Evolutionary conservation across 768 basidiomycete species (phyloP).

Genomic region (Hygrophoropsis aurantiaca): DNA sequence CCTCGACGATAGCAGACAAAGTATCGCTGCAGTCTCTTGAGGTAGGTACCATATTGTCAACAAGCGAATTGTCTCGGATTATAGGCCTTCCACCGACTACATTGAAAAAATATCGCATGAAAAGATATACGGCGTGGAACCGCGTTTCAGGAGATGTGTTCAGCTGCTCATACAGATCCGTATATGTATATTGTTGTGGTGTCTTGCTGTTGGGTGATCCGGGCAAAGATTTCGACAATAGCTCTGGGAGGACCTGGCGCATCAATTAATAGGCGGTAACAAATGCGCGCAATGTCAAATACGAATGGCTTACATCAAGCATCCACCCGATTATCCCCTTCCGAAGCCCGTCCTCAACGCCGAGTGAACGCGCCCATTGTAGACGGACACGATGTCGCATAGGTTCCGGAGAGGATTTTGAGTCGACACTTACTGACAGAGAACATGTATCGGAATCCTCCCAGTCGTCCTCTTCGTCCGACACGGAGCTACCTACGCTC

Average conservation of each 20-base stretch:
- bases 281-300: no score
- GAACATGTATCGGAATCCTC: constrained; percentile 16
- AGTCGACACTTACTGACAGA: constrained; percentile 20
- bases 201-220: neutral
- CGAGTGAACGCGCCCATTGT: constrained; percentile 18
- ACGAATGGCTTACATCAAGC: constrained; percentile 37
- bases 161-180: constrained; percentile 51
- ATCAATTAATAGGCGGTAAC: neutral
- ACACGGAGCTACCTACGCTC: constrained; percentile 11
- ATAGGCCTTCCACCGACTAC: constrained; percentile 23
- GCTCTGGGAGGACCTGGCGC: neutral
- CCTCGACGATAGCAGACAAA: neutral
- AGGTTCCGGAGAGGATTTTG: neutral
- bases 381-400: constrained; percentile 1
- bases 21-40: no score
- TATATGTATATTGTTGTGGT: neutral
- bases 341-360: constrained; percentile 36
- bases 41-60: no score
- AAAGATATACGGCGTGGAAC: constrained; percentile 64
- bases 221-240: constrained; percentile 3
- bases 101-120: constrained; percentile 53
- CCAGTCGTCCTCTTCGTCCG: constrained; percentile 6
- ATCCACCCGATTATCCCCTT: constrained; percentile 43
- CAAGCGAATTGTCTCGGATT: neutral
- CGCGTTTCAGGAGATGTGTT: constrained; percentile 54